Percentiles rank a stretch among this genome's conserved stretches.
Conservation (phyloP, 2,329 filamentous ascomycete species). For the Scedosporium dehoogii region DNA sequence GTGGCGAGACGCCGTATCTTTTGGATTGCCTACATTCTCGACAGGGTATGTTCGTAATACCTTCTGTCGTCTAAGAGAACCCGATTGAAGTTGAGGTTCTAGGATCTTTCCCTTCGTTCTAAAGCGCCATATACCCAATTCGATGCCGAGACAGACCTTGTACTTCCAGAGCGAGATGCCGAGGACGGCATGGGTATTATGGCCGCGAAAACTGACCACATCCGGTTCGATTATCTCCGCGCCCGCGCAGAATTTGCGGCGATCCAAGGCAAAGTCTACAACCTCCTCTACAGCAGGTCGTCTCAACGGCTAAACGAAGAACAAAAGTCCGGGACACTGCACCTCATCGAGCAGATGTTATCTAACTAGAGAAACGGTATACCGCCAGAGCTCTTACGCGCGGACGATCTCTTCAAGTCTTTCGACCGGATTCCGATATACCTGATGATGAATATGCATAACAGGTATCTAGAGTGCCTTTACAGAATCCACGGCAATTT, state of each 20-base stretch:
- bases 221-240: conserved; percentile 27
- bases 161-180: conserved; percentile 21
- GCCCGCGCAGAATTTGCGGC: conserved; percentile 28
- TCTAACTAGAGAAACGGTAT: background rate
- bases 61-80: background rate
- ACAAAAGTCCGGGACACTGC: background rate
- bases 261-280: conserved; percentile 30
- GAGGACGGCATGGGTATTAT: conserved; percentile 23
- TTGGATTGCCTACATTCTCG: conserved; percentile 30
- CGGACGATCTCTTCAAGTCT: background rate
- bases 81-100: background rate
- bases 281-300: conserved; percentile 19
- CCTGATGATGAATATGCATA: background rate
- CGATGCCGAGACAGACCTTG: conserved; percentile 30
- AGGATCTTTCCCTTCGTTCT: conserved; percentile 25
- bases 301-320: background rate
- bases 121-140: conserved; percentile 26
- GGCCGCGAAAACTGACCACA: conserved; percentile 21
- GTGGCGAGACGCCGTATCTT: conserved; percentile 25
- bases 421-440: background rate
- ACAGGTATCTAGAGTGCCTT: background rate
- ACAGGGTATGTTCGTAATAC: conserved; percentile 18
- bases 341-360: background rate
- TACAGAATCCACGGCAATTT: background rate
- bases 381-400: background rate